A percentile compares a stretch with the other conserved stretches of the same genome.
These are phyloP conservation scores for Chrysochromulina parva DNA, from an alignment of 78 protist genomes.

Conservation along the genomic window DNA sequence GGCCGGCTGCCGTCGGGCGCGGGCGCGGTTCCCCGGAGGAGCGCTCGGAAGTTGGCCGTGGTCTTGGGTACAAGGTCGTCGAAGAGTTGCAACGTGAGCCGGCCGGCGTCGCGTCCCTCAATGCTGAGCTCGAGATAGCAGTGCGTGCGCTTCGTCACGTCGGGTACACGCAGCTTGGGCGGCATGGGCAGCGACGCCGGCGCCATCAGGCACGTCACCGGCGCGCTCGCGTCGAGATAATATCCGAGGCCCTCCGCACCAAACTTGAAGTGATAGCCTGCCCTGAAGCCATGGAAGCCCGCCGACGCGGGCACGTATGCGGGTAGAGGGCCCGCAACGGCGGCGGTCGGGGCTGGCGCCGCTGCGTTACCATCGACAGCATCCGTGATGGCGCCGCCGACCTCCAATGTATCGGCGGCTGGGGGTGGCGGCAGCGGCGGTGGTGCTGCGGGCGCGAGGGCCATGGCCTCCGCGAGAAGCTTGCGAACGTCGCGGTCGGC, in stretches of 20 bases:
- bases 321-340: neutral
- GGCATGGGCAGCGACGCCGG: too few relatives aligned
- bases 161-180: neutral
- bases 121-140: neutral
- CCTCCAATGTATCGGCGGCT: neutral
- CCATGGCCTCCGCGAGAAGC: neutral
- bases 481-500: neutral
- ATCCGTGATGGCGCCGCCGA: too few relatives aligned
- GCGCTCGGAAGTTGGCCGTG: neutral
- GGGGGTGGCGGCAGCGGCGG: neutral
- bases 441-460: neutral
- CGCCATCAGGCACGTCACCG: too few relatives aligned
- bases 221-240: too few relatives aligned
- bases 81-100: neutral
- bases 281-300: too few relatives aligned
- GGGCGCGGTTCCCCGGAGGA: neutral
- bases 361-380: too few relatives aligned
- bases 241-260: too few relatives aligned
- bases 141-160: neutral
- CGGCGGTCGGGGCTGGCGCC: neutral
- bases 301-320: neutral
- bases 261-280: too few relatives aligned
- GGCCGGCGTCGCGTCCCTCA: neutral
- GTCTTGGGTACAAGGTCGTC: neutral
- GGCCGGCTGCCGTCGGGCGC: neutral